Conservation (phyloP, 768 basidiomycete genomes). For the Boletus patriciae region DNA sequence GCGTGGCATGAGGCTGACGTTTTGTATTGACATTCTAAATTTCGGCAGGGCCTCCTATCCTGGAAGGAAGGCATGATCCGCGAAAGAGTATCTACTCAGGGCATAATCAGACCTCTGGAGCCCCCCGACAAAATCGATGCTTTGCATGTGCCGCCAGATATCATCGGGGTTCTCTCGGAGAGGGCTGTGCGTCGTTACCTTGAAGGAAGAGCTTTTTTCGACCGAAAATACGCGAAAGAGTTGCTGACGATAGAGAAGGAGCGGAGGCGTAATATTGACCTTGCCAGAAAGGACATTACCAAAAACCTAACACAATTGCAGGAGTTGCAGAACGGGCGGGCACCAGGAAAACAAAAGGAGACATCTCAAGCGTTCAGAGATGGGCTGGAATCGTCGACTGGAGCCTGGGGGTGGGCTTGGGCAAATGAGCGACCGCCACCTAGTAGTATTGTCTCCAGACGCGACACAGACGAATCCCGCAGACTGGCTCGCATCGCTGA, state of each 20-base stretch:
- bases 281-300: slow-evolving; percentile 61
- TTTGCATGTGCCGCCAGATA: slow-evolving; percentile 60
- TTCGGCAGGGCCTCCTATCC: slow-evolving; percentile 33
- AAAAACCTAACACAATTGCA: slow-evolving; percentile 52
- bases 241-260: slow-evolving; percentile 60
- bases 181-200: slow-evolving; percentile 75
- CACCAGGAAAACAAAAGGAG: slow-evolving; percentile 23
- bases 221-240: slow-evolving; percentile 63
- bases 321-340: slow-evolving; percentile 16
- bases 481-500: slow-evolving; percentile 74
- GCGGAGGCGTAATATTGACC: slow-evolving; percentile 63
- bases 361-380: slow-evolving; percentile 26
- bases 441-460: slow-evolving; percentile 84
- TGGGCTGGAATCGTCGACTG: slow-evolving; percentile 43
- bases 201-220: slow-evolving; percentile 56
- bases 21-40: not conserved
- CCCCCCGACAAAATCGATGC: slow-evolving; percentile 63
- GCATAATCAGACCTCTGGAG: slow-evolving; percentile 82
- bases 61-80: slow-evolving; percentile 76
- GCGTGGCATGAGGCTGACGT: not conserved
- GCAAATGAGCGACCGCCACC: slow-evolving; percentile 86
- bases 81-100: slow-evolving; percentile 82
- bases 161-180: slow-evolving; percentile 77
- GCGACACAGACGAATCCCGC: slow-evolving; percentile 82
- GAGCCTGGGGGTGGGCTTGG: slow-evolving; percentile 82